These are phyloP conservation scores for Talaromyces pinophilus DNA, from an alignment of 2,329 filamentous ascomycete genomes.

Conservation along the genomic window DNA sequence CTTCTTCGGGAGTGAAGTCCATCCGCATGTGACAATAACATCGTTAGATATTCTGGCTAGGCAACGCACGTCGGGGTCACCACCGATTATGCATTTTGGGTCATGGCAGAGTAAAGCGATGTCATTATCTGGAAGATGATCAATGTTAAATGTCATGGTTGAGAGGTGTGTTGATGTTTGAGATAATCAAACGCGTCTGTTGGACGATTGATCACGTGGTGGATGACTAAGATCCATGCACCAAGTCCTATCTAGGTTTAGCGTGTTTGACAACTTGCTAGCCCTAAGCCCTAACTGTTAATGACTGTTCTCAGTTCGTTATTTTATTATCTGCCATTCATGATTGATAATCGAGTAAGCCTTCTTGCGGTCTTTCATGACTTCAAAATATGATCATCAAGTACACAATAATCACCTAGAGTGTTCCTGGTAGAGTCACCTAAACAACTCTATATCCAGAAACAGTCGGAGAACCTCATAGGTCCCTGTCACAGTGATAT, in stretches of 20 bases:
- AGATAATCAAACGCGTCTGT: not conserved
- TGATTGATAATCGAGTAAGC: not conserved
- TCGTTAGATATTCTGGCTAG: slow-evolving; percentile 3
- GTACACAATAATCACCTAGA: too few relatives aligned
- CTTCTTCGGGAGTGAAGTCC: slow-evolving; percentile 14
- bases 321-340: not conserved
- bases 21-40: slow-evolving; percentile 12
- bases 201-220: not conserved
- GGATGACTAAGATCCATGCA: not conserved
- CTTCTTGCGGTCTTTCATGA: not conserved
- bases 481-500: too few relatives aligned
- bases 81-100: not conserved
- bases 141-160: not conserved
- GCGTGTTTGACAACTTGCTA: not conserved
- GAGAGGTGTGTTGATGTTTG: not conserved
- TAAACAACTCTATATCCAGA: too few relatives aligned
- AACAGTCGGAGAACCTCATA: too few relatives aligned
- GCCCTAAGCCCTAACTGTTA: not conserved
- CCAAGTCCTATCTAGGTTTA: not conserved
- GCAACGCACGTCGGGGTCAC: not conserved
- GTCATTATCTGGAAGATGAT: not conserved
- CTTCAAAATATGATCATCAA: too few relatives aligned
- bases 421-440: too few relatives aligned
- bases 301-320: not conserved
- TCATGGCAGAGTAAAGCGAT: slow-evolving; percentile 6